Percentiles rank a stretch among this genome's conserved stretches.
Conservation (phyloP, 2,329 filamentous ascomycete species). For the Fusarium heterosporum region DNA sequence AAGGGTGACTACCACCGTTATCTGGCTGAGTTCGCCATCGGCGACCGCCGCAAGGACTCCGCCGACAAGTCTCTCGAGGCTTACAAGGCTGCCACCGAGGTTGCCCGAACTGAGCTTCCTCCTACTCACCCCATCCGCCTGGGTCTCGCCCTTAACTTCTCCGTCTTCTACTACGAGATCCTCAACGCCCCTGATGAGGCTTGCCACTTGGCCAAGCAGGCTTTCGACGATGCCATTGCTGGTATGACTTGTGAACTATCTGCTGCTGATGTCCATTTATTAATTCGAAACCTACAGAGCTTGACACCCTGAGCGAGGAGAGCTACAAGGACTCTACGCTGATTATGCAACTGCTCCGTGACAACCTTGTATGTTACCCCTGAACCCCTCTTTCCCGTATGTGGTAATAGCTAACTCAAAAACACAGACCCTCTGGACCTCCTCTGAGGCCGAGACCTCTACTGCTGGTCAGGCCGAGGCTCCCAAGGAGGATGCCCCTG, state of each 20-base stretch:
- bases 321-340: conserved; percentile 99
- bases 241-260: conserved; percentile 53
- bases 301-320: conserved; percentile 96
- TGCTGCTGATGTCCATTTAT: background rate
- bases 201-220: conserved; percentile 99
- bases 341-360: conserved; percentile 98
- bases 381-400: background rate
- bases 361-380: conserved; percentile 82
- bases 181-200: conserved; percentile 97
- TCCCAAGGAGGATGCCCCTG: conserved; percentile 59
- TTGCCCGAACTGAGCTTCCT: conserved; percentile 96
- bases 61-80: conserved; percentile 91
- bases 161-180: conserved; percentile 99
- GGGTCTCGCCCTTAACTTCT: conserved; percentile 98
- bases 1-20: conserved; percentile 98
- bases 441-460: conserved; percentile 92
- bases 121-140: conserved; percentile 98
- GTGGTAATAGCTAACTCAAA: conserved; percentile 47
- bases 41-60: conserved; percentile 91
- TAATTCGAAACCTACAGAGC: conserved; percentile 67
- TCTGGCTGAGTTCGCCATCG: conserved; percentile 91
- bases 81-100: conserved; percentile 99
- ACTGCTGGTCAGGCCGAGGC: conserved; percentile 65
- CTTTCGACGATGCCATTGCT: conserved; percentile 97
- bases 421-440: conserved; percentile 94